A percentile compares a stretch with the other conserved stretches of the same genome.
These are phyloP conservation scores for Chaetomidium leptoderma DNA, from an alignment of 495 filamentous ascomycete species.

Conservation along the genomic window DNA sequence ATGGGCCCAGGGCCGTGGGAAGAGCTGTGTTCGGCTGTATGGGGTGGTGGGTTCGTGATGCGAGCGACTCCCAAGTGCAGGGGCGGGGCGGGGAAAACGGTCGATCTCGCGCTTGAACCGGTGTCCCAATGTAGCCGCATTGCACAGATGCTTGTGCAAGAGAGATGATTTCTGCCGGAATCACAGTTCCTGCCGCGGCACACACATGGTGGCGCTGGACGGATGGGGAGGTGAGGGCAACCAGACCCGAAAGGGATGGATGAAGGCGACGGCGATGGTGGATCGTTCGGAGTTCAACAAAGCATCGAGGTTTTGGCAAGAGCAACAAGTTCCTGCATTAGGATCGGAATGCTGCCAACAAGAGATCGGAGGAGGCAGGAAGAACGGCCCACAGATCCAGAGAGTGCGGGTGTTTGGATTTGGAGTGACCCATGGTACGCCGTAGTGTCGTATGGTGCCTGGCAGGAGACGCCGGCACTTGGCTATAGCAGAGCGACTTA, in stretches of 20 bases:
- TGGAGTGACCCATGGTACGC: background rate
- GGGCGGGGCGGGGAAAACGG: slow-evolving; percentile 17
- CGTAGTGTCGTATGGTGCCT: slow-evolving; percentile 8
- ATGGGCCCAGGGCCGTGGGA: slow-evolving; percentile 9
- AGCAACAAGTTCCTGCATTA: background rate
- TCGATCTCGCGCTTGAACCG: slow-evolving; percentile 35
- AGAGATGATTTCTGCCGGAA: background rate
- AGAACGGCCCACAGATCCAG: background rate
- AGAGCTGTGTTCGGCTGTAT: too few species aligned
- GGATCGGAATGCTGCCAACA: background rate
- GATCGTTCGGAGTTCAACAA: too few species aligned
- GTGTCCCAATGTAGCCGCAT: slow-evolving; percentile 10
- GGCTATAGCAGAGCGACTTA: slow-evolving; percentile 28
- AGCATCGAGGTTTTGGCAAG: background rate
- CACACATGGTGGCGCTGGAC: background rate
- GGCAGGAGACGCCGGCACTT: slow-evolving; percentile 30
- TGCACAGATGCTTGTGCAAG: background rate
- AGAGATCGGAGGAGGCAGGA: background rate
- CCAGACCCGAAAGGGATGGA: too few species aligned
- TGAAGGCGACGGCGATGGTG: too few species aligned
- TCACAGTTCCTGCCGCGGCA: background rate
- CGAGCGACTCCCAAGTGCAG: background rate
- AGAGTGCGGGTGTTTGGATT: background rate
- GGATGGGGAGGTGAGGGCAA: background rate
- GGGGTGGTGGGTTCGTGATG: slow-evolving; percentile 1